phyloP scores from a whole-genome alignment of 2,329 filamentous ascomycete genomes.

The Xylaria polymorpha region DNA sequence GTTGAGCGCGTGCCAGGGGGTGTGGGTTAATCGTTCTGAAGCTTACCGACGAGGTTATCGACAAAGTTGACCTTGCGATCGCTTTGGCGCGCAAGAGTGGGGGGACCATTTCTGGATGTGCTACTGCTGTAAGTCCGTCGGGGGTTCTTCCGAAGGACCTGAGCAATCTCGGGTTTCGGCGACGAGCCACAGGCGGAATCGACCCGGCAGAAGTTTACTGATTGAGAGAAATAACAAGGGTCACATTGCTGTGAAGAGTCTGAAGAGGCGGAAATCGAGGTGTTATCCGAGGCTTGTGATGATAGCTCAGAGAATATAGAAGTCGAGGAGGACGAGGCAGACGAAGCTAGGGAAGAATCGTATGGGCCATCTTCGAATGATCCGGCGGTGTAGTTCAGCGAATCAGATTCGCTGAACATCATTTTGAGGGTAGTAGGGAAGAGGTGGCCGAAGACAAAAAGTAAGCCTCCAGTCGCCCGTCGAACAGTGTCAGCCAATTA shows the following conservation, averaged over 20 bases:
- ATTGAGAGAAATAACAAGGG: conserved; percentile 54
- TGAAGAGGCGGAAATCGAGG: conserved; percentile 71
- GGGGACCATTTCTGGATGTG: conserved; percentile 70
- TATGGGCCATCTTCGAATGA: conserved; percentile 69
- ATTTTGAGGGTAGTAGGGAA: conserved; percentile 62
- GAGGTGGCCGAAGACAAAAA: conserved; percentile 39
- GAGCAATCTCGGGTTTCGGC: conserved; percentile 61
- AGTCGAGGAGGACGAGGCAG: conserved; percentile 78
- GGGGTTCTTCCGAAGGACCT: conserved; percentile 73
- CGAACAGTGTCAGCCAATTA: conserved; percentile 63
- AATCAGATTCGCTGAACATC: conserved; percentile 65
- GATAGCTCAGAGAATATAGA: conserved; percentile 82
- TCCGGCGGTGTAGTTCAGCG: conserved; percentile 63
- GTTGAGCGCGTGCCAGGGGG: conserved; percentile 50
- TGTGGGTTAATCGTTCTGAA: conserved; percentile 50
- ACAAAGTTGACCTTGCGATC: conserved; percentile 96
- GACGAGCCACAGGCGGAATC: conserved; percentile 38
- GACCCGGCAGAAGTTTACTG: conserved; percentile 23
- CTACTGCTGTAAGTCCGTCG: conserved; percentile 67
- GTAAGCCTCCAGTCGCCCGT: conserved; percentile 66
- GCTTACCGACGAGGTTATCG: conserved; percentile 97
- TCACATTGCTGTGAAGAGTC: conserved; percentile 63
- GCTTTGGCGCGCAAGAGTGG: conserved; percentile 83
- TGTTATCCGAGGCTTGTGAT: conserved; percentile 76
- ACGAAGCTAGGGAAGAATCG: conserved; percentile 76